A percentile compares a stretch with the other conserved stretches of the same genome.
phyloP scores from a whole-genome alignment of 345 rosid species.

The Ceriops zippeliana region DNA sequence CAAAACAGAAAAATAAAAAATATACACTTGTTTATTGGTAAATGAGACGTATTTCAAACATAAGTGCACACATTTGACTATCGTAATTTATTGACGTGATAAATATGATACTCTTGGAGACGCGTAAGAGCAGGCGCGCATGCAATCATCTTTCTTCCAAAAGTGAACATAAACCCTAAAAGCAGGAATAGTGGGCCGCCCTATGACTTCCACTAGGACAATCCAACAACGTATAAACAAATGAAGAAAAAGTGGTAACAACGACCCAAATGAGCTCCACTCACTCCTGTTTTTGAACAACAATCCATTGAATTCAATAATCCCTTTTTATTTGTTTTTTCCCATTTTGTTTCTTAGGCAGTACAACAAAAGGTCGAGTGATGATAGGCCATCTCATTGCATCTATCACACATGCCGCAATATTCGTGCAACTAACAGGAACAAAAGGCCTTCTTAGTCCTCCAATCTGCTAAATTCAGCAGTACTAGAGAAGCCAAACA shows the following conservation, averaged over 20 bases:
- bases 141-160: too few species aligned
- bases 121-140: too few species aligned
- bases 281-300: conserved; percentile 19
- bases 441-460: conserved; percentile 25
- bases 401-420: not conserved
- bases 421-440: conserved; percentile 29
- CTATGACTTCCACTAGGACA: conserved; percentile 42
- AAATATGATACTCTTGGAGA: too few species aligned
- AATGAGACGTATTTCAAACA: too few species aligned
- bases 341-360: not conserved
- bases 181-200: conserved; percentile 39
- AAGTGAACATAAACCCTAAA: conserved; percentile 34
- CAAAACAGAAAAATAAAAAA: too few species aligned
- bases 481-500: not conserved
- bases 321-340: conserved; percentile 3
- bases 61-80: too few species aligned
- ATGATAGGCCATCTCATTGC: conserved; percentile 8
- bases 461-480: conserved; percentile 43
- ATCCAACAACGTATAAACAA: conserved; percentile 20
- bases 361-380: not conserved
- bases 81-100: too few species aligned
- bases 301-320: conserved; percentile 21
- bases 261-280: conserved; percentile 38
- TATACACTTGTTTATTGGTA: too few species aligned
- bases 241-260: conserved; percentile 15